Evolutionary conservation across 352 stramenopile species (phyloP), one percentile per base, ranked within the genome.

Genomic region (Phytophthora tubulina): DNA sequence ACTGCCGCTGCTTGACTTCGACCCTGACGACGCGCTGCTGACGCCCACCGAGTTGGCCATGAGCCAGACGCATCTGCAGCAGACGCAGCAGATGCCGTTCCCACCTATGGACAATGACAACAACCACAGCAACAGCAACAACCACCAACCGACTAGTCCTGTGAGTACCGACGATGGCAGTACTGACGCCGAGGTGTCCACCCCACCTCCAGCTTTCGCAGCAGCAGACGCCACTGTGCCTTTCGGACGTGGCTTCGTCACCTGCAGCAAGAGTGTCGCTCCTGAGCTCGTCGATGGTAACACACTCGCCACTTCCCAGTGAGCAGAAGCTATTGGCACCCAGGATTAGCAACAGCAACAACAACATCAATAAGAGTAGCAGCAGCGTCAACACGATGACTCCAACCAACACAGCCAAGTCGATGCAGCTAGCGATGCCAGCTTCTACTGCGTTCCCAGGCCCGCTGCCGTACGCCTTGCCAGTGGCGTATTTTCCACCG

Each of bases 401-500:
- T 3, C 33, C 46, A 4, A n/a, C 48, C 33, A 58, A 38, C n/a
- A 3, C 63, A 33, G 17, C 27, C 49, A 60, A 64, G 33, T 42
- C 45, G 11, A 39, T 51, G 62, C 58, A 67, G 27, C 44, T 52
- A 33, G 38, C 60, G 52, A 50, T 41, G 41, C 36, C 49, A 33
- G 39, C 48, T 14, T 11, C 53, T 32, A 35, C 46, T 11, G 10
- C 63, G 39, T 78, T 85, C 38, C n/a, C 74, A 3, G 35, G 48
- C 9, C 44, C 42, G 17, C 79, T 93, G 33, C 83, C 85, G 13
- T 93, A 88, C 44, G 85, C 85, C 31, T 78, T 89, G 54, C 85
- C 85, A 5, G 77, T 93, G 17, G 85, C 85, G 35, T 91, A 85
- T 57, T 89, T 90, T 56, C 74, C 76, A 15, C 58, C 75, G 32